phyloP scores from a whole-genome alignment of 768 basidiomycete species.

The Russula compacta region DNA sequence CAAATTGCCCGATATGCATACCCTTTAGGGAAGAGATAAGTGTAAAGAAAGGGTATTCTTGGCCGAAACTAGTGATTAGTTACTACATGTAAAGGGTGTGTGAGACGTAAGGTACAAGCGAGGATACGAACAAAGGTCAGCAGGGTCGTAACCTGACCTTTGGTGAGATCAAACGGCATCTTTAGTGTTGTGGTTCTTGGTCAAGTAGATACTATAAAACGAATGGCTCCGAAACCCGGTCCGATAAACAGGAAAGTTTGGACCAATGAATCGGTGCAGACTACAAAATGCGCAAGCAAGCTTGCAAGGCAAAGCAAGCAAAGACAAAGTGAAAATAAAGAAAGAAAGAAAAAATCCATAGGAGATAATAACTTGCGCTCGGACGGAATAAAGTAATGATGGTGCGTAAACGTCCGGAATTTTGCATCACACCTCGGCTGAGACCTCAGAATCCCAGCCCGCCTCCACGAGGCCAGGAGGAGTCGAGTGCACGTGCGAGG shows the following conservation, averaged over 20 bases:
- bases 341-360: not conserved
- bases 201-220: conserved; percentile 11
- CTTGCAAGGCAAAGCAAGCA: not conserved
- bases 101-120: conserved; percentile 17
- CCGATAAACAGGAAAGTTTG: conserved; percentile 2
- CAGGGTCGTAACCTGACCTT: not conserved
- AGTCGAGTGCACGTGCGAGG: conserved; percentile 3
- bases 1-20: conserved; percentile 5
- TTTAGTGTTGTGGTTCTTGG: conserved; percentile 7
- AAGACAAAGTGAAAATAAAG: not conserved
- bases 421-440: conserved; percentile 5
- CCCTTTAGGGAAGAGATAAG: not conserved
- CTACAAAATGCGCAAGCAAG: not conserved
- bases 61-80: conserved; percentile 11
- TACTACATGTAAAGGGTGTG: conserved; percentile 13
- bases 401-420: not conserved
- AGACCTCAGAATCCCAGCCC: conserved; percentile 18
- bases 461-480: conserved; percentile 12
- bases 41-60: conserved; percentile 10
- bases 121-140: conserved; percentile 8
- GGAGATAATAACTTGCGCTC: not conserved
- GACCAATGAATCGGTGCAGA: conserved; percentile 6
- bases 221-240: conserved; percentile 1
- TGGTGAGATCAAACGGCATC: conserved; percentile 4
- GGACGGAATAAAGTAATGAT: conserved; percentile 1